Conservation (phyloP, 2,329 filamentous ascomycete genomes). For the Diaporthe humulicola region DNA sequence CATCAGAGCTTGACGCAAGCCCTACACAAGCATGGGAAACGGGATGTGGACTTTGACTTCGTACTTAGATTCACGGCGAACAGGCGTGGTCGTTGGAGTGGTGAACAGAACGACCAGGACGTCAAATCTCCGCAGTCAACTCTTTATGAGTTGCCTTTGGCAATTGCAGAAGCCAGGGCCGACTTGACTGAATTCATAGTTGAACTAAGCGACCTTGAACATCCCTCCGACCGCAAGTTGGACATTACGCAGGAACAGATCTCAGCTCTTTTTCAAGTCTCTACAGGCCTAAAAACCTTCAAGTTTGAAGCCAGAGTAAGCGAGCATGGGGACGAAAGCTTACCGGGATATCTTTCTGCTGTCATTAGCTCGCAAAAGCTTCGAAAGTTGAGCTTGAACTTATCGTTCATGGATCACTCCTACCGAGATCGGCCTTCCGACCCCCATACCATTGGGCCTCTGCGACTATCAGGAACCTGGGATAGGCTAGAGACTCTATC, state of each 20-base stretch:
- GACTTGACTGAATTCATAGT: accelerated
- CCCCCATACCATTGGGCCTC: background rate
- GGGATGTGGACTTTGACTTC: background rate
- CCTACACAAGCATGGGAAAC: background rate
- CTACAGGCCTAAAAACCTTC: background rate
- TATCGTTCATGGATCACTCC: background rate
- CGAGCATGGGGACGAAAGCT: too few relatives aligned
- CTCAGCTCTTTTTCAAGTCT: background rate
- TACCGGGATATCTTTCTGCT: background rate
- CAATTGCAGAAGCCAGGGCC: background rate
- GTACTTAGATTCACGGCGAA: too few relatives aligned
- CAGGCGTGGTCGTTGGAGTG: accelerated
- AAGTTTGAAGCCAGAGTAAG: too few relatives aligned
- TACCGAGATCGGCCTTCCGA: accelerated
- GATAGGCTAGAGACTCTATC: background rate
- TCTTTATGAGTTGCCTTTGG: background rate
- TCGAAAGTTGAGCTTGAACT: background rate
- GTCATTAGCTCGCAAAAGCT: background rate
- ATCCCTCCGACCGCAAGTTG: too few relatives aligned
- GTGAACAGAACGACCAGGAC: too few relatives aligned
- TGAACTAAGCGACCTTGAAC: accelerated
- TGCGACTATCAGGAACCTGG: background rate
- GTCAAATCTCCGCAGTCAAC: background rate
- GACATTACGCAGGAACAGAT: background rate
- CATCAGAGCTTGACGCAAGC: background rate